phyloP scores from a whole-genome alignment of 1,139 yeast species.

The Taphrina pruni region DNA sequence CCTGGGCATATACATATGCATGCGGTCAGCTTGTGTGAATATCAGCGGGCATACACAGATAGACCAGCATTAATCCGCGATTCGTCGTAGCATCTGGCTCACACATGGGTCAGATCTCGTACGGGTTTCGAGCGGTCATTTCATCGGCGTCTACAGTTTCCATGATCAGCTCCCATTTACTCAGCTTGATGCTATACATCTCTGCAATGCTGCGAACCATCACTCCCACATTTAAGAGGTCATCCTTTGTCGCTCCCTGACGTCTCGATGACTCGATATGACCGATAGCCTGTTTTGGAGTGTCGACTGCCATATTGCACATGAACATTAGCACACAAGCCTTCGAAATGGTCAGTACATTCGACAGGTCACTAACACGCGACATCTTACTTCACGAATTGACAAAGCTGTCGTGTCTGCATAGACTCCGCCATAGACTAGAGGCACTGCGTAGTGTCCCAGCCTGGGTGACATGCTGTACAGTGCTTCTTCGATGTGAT shows the following conservation, averaged over 20 bases:
- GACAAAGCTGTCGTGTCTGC: constrained; percentile 33
- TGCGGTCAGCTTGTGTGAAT: too few species aligned
- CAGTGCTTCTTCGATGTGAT: constrained; percentile 20
- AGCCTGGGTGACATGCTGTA: constrained; percentile 26
- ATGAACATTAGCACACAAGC: constrained; percentile 35
- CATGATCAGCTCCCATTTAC: constrained; percentile 26
- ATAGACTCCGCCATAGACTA: constrained; percentile 36
- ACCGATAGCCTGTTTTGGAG: constrained; percentile 39
- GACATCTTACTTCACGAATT: constrained; percentile 11
- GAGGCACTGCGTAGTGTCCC: constrained; percentile 23
- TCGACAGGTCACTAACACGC: too few species aligned
- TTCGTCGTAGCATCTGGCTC: too few species aligned
- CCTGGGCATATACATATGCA: too few species aligned
- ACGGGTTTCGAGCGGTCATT: constrained; percentile 6
- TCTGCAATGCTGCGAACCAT: constrained; percentile 35
- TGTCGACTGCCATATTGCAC: constrained; percentile 34
- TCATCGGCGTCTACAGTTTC: constrained; percentile 28
- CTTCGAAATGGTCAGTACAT: background rate
- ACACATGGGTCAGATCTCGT: constrained; percentile 3
- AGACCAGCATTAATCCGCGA: too few species aligned
- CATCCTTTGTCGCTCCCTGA: constrained; percentile 25
- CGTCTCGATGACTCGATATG: constrained; percentile 32
- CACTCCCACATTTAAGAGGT: constrained; percentile 21
- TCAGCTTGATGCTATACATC: constrained; percentile 34
- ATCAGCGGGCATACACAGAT: too few species aligned